Evolutionary conservation across 257 asterid genomes (phyloP).

Genomic region (Solanum gracilifrons): DNA sequence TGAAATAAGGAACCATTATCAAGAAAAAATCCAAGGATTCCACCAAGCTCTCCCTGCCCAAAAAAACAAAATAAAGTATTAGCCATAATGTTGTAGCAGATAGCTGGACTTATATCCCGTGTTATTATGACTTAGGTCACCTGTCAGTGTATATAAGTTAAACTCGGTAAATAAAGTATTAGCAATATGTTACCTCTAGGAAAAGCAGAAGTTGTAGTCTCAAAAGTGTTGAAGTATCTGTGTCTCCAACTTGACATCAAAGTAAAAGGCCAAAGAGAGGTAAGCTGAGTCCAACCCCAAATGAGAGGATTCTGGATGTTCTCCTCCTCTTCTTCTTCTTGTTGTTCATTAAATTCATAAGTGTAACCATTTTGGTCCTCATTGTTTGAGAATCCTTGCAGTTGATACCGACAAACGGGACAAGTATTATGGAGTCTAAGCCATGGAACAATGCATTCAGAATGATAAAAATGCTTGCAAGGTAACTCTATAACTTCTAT

Average conservation of each 20-base stretch:
- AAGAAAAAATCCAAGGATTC: neutral
- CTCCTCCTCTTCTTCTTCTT: neutral
- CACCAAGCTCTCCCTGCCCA: neutral
- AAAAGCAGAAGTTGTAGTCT: conserved; percentile 16
- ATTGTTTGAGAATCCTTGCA: conserved; percentile 19
- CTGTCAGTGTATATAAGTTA: neutral
- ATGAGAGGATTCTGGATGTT: neutral
- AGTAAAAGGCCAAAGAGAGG: conserved; percentile 53
- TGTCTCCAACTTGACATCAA: conserved; percentile 37
- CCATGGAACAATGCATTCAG: conserved; percentile 79
- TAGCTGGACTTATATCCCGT: neutral
- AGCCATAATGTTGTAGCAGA: neutral
- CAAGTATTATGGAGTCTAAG: conserved; percentile 57
- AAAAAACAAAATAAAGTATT: neutral
- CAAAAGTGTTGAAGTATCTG: conserved; percentile 28
- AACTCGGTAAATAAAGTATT: neutral
- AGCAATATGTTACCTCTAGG: conserved; percentile 24
- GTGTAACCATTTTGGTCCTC: conserved; percentile 9
- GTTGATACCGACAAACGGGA: conserved; percentile 68
- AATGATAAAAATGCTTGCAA: conserved; percentile 74
- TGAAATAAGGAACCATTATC: neutral
- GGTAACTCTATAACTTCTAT: conserved; percentile 53
- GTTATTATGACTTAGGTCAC: neutral
- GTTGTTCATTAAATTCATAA: neutral
- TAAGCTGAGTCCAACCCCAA: conserved; percentile 46